Evolutionary conservation across 2,329 filamentous ascomycete species (phyloP), one percentile per base, ranked within the genome.

Genomic region (Fusarium robinianum): DNA sequence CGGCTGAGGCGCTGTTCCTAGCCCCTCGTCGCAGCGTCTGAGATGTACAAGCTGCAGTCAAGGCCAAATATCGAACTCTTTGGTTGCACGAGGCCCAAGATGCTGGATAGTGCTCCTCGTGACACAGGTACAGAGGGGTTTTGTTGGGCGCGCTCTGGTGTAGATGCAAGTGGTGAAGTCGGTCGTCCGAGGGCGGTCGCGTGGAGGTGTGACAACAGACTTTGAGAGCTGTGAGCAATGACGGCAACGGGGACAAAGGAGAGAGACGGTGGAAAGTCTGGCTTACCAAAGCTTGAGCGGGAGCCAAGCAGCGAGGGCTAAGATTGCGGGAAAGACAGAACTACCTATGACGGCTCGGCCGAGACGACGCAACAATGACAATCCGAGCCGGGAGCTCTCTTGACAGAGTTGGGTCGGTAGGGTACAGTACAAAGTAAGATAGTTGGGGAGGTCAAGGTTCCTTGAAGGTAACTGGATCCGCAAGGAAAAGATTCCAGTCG

Each of bases 401-500:
- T 41, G 42, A n/a, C n/a, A n/a, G n/a, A n/a, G n/a, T n/a, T n/a
- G n/a, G n/a, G n/a, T n/a, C n/a, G n/a, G n/a, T n/a, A n/a, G n/a
- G n/a, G n/a, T n/a, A n/a, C n/a, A n/a, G n/a, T n/a, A n/a, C n/a
- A 29, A 38, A 27, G 27, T 38, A 50, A 47, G 42, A 44, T 26
- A 32, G 53, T 51, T 61, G 50, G 42, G 40, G 40, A 53, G 52
- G 43, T 52, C 40, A 53, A 57, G 54, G 56, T 55, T 49, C 41
- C 46, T 40, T 38, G 46, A 51, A 46, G 49, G 51, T 47, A 31
- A 52, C 41, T 46, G 53, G 57, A 50, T 58, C 54, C 48, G 58
- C 52, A 58, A 57, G 54, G 51, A 58, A 60, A 61, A 61, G 58
- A 61, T 61, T 61, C 58, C 58, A 61, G 58, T 62, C 41, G 48